phyloP scores from a whole-genome alignment of 2,329 filamentous ascomycete genomes.

The Gnomoniopsis sp. region DNA sequence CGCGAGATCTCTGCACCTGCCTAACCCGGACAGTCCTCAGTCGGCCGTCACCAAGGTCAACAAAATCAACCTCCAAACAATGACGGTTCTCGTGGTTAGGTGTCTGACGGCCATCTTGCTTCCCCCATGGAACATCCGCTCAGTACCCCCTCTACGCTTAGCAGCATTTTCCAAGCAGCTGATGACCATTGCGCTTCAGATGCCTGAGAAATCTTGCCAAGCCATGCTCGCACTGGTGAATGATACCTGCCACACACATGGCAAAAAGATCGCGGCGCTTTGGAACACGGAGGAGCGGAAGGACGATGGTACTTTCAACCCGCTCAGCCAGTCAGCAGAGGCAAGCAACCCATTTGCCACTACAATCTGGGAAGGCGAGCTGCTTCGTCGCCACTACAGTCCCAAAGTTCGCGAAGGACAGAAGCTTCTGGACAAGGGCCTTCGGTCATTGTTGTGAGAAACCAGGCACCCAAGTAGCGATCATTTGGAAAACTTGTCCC shows the following conservation, averaged over 20 bases:
- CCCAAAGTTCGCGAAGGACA: conserved; percentile 79
- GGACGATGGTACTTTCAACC: conserved; percentile 83
- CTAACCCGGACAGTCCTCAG: conserved; percentile 55
- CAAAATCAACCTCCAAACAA: conserved; percentile 92
- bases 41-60: conserved; percentile 36
- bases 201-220: conserved; percentile 84
- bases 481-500: not conserved
- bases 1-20: conserved; percentile 67
- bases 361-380: conserved; percentile 90
- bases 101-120: conserved; percentile 80
- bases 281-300: conserved; percentile 95
- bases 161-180: conserved; percentile 93
- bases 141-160: conserved; percentile 77
- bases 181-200: conserved; percentile 74
- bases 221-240: conserved; percentile 75
- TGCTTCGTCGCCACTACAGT: conserved; percentile 81
- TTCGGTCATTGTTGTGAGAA: conserved; percentile 29
- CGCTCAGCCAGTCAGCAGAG: conserved; percentile 70
- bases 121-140: conserved; percentile 68
- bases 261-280: conserved; percentile 75
- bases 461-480: conserved; percentile 10
- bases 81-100: conserved; percentile 85
- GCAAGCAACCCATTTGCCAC: conserved; percentile 85
- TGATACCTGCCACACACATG: conserved; percentile 77
- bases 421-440: conserved; percentile 64